phyloP scores from a whole-genome alignment of 225 moss, liverwort and hornwort genomes.

The Asterella californica region DNA sequence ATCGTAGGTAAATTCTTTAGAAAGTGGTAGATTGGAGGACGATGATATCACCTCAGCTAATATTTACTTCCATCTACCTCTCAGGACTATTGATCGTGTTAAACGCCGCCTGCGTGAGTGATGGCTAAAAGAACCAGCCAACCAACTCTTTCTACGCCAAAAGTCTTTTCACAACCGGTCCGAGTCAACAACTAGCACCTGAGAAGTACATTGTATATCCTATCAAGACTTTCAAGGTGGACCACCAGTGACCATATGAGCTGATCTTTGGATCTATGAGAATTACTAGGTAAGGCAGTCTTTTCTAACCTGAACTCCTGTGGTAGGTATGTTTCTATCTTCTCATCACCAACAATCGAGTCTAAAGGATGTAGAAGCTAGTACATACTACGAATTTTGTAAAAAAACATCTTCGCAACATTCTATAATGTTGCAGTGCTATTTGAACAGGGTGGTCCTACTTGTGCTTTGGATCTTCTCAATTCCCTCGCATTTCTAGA shows the following conservation, averaged over 20 bases:
- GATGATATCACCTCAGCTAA: neutral
- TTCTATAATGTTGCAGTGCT: too few species aligned
- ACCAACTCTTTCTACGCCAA: neutral
- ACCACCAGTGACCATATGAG: neutral
- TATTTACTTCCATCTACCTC: neutral
- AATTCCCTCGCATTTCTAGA: too few species aligned
- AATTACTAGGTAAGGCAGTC: neutral
- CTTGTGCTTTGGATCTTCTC: too few species aligned
- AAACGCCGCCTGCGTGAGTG: slow-evolving; percentile 2
- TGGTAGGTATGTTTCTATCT: neutral
- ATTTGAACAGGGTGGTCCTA: too few species aligned
- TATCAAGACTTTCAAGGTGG: neutral
- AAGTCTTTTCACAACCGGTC: neutral
- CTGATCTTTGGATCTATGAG: neutral
- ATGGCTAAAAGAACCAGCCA: neutral
- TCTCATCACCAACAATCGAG: neutral
- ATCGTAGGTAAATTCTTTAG: neutral
- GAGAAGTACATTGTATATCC: neutral
- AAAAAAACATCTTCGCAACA: too few species aligned
- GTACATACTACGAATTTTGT: too few species aligned
- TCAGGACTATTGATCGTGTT: slow-evolving; percentile 16
- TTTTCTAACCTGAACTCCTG: neutral
- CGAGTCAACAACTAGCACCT: neutral
- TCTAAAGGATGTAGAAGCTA: neutral
- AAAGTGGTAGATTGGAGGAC: too few species aligned